Base-by-base conservation (phyloP, 768 basidiomycete species). In the Xanthoconium purpureum region DNA sequence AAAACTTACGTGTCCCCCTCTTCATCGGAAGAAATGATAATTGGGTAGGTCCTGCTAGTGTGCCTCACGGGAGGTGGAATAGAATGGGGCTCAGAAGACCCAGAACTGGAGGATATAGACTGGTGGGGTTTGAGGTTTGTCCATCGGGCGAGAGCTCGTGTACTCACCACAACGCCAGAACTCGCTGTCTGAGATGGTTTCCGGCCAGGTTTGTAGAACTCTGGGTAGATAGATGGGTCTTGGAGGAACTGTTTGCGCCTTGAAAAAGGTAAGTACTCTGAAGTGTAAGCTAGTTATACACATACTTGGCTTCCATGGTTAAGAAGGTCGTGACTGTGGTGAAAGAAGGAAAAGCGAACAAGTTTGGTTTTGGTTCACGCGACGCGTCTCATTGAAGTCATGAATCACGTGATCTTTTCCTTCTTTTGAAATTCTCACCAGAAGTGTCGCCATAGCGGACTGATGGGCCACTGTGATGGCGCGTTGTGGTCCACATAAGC, bases 1-100 rank as follows among this genome's bases (percentile, higher is more conserved):
- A 32, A 38, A 47, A 55, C 62, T 43, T 36, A 68, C 64, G 39
- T 45, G 13, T 40, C 56, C 17, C 37, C 52, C 18, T 71, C 66
- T n/a, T 70, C 72, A 7, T 70, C 69, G 2, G 73, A 75, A 15
- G 73, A 73, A 39, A 73, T 69, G 12, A 71, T 51, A 1, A 72
- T 32, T 4, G 55, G 64, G 15, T 57, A 57, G 3, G 50, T 28
- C 38, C n/a, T 63, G 47, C 46, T 40, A 18, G 6, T 47, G 47
- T 56, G 28, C 50, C 60, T 62, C 36, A 37, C 12, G 0, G 47
- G 28, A 0, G 60, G 29, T 32, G 55, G 51, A 30, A 59, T 30
- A n/a, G 70, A 70, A 10, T 59, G 57, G 5, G 72, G 46, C 32
- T 58, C 58, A 28, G 64, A 63, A 6, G 58, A 53, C 7, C 38